These are phyloP conservation scores for Claviceps maximensis DNA, from an alignment of 2,329 filamentous ascomycete species.

Conservation along the genomic window DNA sequence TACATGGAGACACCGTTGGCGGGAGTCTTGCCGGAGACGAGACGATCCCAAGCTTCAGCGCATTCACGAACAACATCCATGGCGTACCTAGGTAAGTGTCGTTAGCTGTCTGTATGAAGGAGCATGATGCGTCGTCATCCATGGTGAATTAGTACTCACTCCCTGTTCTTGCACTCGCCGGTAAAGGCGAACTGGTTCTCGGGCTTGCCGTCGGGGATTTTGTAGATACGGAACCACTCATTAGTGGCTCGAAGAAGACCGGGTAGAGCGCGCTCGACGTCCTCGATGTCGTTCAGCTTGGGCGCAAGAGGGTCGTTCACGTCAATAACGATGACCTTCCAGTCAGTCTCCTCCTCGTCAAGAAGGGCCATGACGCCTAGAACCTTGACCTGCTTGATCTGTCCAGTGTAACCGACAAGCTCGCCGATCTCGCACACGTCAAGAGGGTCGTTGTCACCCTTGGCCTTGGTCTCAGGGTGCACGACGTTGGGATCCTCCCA, in stretches of 20 bases:
- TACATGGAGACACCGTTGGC: slow-evolving; percentile 71
- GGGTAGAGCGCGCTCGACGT: slow-evolving; percentile 95
- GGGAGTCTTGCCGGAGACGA: slow-evolving; percentile 79
- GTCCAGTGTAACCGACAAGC: slow-evolving; percentile 87
- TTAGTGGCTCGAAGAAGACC: slow-evolving; percentile 95
- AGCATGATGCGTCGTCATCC: too few species aligned
- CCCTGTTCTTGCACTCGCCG: slow-evolving; percentile 99
- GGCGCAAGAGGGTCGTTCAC: slow-evolving; percentile 90
- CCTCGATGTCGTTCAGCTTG: slow-evolving; percentile 97
- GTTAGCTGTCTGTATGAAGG: slow-evolving; percentile 4
- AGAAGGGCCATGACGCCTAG: slow-evolving; percentile 98
- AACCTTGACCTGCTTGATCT: slow-evolving; percentile 99
- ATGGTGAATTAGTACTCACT: slow-evolving; percentile 30
- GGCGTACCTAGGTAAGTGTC: slow-evolving; percentile 53
- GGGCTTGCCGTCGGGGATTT: slow-evolving; percentile 99
- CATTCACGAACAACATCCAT: slow-evolving; percentile 93
- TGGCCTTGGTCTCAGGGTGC: slow-evolving; percentile 98
- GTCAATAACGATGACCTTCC: slow-evolving; percentile 99
- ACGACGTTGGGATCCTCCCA: slow-evolving; percentile 96
- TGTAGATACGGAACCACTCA: slow-evolving; percentile 99
- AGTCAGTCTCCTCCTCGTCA: slow-evolving; percentile 99
- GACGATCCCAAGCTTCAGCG: slow-evolving; percentile 90
- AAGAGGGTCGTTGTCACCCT: slow-evolving; percentile 98
- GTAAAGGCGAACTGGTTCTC: slow-evolving; percentile 99
- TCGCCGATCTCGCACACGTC: slow-evolving; percentile 99